These are phyloP conservation scores for Podosphaera fusca DNA, from an alignment of 2,329 filamentous ascomycete species.

Conservation along the genomic window DNA sequence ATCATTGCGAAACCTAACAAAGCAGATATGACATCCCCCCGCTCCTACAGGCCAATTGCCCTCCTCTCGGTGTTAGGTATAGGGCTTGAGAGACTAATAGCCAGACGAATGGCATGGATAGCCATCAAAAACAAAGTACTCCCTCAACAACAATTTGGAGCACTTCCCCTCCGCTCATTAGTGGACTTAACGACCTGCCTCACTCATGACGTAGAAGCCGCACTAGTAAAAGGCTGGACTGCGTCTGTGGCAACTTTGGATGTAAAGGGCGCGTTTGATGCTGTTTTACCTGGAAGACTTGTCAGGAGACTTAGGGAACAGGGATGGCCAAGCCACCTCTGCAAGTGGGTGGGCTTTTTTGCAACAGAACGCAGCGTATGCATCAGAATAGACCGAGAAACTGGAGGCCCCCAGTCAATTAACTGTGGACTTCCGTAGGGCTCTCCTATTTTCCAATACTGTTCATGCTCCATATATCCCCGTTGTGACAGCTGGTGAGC, in stretches of 20 bases:
- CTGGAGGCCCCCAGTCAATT: neutral
- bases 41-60: too few species aligned
- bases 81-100: neutral
- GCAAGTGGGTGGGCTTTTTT: too few species aligned
- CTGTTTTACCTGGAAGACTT: too few species aligned
- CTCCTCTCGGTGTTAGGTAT: neutral
- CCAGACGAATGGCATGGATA: neutral
- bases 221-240: neutral
- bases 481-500: too few species aligned
- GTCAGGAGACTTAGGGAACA: too few species aligned
- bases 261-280: neutral
- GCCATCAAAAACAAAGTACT: neutral
- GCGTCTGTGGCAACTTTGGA: neutral
- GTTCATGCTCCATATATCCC: too few species aligned
- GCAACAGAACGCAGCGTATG: too few species aligned
- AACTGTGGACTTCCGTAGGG: neutral
- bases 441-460: neutral
- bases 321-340: too few species aligned
- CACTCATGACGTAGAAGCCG: neutral
- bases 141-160: neutral
- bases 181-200: neutral
- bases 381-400: too few species aligned
- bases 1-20: too few species aligned
- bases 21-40: too few species aligned
- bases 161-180: neutral